phyloP scores from a whole-genome alignment of 2,329 filamentous ascomycete species.

The Trichoderma lentiforme region DNA sequence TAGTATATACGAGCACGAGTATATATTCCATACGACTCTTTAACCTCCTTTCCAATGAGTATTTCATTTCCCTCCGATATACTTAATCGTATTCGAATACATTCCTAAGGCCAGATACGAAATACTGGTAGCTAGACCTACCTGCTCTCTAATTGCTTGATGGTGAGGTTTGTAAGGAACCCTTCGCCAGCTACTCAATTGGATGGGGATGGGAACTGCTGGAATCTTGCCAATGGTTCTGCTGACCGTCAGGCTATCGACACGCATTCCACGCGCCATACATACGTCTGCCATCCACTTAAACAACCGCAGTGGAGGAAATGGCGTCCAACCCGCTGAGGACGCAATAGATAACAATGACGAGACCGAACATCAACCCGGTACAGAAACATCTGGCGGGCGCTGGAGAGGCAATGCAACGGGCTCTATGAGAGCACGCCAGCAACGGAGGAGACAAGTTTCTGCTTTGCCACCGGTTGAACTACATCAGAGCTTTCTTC shows the following conservation, averaged over 20 bases:
- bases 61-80: not conserved
- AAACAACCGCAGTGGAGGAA: slow-evolving; percentile 10
- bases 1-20: not conserved
- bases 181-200: not conserved
- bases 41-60: not conserved
- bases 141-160: not conserved
- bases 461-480: slow-evolving; percentile 49
- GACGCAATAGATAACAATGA: slow-evolving; percentile 28
- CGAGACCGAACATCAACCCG: slow-evolving; percentile 28
- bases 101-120: not conserved
- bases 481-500: slow-evolving; percentile 56
- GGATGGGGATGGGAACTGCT: not conserved
- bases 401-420: slow-evolving; percentile 28
- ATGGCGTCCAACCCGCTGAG: slow-evolving; percentile 29
- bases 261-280: slow-evolving; percentile 6
- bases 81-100: not conserved
- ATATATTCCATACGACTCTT: not conserved
- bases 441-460: slow-evolving; percentile 32
- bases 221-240: slow-evolving; percentile 3
- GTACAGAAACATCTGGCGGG: slow-evolving; percentile 28
- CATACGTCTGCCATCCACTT: slow-evolving; percentile 2
- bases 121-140: not conserved
- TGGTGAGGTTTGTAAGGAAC: not conserved
- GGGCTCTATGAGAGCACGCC: slow-evolving; percentile 30
- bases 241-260: not conserved